Evolutionary conservation across 371 early-diverging fungal species (phyloP), one percentile per base, ranked within the genome.

Genomic region (Mucor plumbeus): DNA sequence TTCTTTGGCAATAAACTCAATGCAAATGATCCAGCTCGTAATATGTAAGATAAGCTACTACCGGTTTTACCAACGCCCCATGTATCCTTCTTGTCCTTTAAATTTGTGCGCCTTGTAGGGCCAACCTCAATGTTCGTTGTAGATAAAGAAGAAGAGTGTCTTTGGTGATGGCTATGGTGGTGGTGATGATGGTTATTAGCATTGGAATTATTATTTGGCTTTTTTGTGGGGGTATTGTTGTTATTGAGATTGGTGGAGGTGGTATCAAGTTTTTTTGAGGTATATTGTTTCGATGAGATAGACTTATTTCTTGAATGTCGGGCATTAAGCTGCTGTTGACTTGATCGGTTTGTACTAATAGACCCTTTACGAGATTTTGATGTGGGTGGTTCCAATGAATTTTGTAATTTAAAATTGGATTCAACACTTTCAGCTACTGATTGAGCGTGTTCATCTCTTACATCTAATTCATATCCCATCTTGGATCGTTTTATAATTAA

Each of bases 1-100:
- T 91, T 82, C 9, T 75, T 71, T 2, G 94, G 92, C 62, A 95
- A 75, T 43, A 96, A 71, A 9, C 86, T 84, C 36, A 95, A 61
- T 7, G 92, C 90, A 63, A 91, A 87, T 59, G 91, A 73, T 3
- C 89, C 92, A 57, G 89, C 85, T 68, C 92, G 89, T 21, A 95
- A 72, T 50, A 90, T 85, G 55, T 89, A 83, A 26, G 89, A 87
- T 4, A 87, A 66, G 69, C 84, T 87, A n/a, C 85, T 85, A 3
- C 86, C 87, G 34, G 88, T 81, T 62, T 85, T 77, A 5, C 88
- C 86, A 7, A 89, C 73, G 15, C 86, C 87, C 88, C 90, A 88
- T 0, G 87, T 80, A 58, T 87, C 84, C 17, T 77, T 81, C 41
- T 80, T 80, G 13, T 53, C 53, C 5, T 53, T 53, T 26, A 31